Evolutionary conservation across 2,329 filamentous ascomycete species (phyloP), one percentile per base, ranked within the genome.

Genomic region (Alternaria ventricosa): DNA sequence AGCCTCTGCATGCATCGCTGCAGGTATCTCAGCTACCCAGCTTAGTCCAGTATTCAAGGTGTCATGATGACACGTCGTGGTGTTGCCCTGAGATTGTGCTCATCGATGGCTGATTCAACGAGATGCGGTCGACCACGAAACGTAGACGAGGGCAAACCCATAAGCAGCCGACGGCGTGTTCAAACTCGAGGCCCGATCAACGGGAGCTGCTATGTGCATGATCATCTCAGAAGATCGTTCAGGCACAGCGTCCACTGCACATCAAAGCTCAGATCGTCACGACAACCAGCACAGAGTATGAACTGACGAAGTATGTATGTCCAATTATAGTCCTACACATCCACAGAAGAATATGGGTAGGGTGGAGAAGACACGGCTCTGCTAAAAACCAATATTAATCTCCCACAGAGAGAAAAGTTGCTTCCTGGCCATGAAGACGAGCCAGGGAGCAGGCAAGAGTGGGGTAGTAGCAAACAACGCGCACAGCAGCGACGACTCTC

Each of bases 361-460:
- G 82, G 83, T 85, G 83, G 83, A 84, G 82, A 80, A 82, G 83
- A 84, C 83, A 82, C 79, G 82, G 83, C 79, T 79, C 82, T 85
- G 83, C 83, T 84, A 83, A 83, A 82, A 83, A 80, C 82, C 79
- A 77, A 71, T 78, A 79, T 84, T 79, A 71, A 77, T 85, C 82
- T 85, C 75, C 83, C 83, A 84, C 83, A 80, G 78, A 80, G 81
- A 80, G 79, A 79, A 78, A 82, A 81, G 83, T 84, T 80, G 81
- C 83, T 81, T 78, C 80, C 74, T 78, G 81, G 81, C 78, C 81
- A 84, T 82, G 70, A 75, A 72, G 72, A 75, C 76, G 77, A 81
- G 78, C 79, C 82, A 78, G 75, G 80, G 78, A 82, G 83, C 82
- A 84, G 82, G 82, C 82, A 84, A 83, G 81, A 81, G 83, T 84